Base-by-base conservation (phyloP, 371 early-diverging fungal genomes). In the Syncephalastrum monosporum region DNA sequence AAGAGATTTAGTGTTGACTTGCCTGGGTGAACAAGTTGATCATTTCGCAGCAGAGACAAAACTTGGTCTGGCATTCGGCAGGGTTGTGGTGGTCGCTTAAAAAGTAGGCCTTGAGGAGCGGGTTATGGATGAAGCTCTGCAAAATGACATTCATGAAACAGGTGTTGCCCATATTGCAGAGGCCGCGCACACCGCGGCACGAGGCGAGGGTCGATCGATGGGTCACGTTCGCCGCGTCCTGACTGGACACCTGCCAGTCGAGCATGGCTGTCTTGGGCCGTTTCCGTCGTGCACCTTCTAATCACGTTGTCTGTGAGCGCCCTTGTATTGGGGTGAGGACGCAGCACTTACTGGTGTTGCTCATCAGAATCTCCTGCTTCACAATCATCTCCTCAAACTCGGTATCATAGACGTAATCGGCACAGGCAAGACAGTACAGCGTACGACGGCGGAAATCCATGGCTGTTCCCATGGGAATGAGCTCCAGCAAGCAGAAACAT, bases 141-240 rank as follows among this genome's bases (percentile, higher is more conserved):
- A 98, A 78, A 16, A 98, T 89, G 14, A 90, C 92, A 67, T 93
- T 95, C 88, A 98, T 91, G 61, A 91, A 98, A 61, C 98, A 98
- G 0, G 97, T 97, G 1, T 89, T 86, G 23, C 98, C 98, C 82
- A 97, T 83, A 61, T 98, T 98, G 47, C 84, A 74, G 51, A 96
- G 72, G 1, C 98, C 98, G 10, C 98, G 88, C 24, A 96, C 72
- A 4, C 94, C 94, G 60, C 78, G 82, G 56, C 86, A 86, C 3
- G 79, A 67, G 46, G 70, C 61, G 3, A 85, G 53, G 1, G 65
- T 57, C 4, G 90, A 78, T n/a, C 77, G 63, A 1, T 68, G 65
- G 13, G 66, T 58, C 25, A 90, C 79, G 4, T 55, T 47, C 3
- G 60, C 72, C 1, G 77, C 71, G 29, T 93, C 91, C 41, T 83